Percentiles rank a stretch among this genome's conserved stretches.
These are phyloP conservation scores for Skeletonema potamos DNA, from an alignment of 108 stramenopile genomes.

Conservation along the genomic window DNA sequence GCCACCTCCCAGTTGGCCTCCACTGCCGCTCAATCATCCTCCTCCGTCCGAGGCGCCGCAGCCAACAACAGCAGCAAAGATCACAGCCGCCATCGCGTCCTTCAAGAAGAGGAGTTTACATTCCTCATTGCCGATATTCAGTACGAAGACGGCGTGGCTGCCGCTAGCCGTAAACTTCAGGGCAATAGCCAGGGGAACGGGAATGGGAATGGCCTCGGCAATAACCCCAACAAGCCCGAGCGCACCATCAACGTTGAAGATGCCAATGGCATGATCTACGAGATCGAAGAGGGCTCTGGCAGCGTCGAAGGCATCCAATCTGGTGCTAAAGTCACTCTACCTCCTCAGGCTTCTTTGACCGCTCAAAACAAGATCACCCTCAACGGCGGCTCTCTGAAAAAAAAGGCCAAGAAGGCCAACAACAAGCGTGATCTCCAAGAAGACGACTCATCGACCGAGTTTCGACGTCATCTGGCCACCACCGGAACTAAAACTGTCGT, in stretches of 20 bases:
- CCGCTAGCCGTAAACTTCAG: background rate
- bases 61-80: background rate
- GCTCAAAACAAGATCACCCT: background rate
- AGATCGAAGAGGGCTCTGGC: background rate
- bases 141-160: background rate
- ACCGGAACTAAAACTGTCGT: constrained; percentile 7
- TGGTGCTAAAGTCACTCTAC: background rate
- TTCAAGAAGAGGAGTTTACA: background rate
- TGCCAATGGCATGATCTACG: background rate
- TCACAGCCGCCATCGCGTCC: background rate
- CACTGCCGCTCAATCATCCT: too few relatives aligned
- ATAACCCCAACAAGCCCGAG: background rate
- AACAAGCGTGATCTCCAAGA: background rate
- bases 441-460: background rate
- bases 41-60: background rate
- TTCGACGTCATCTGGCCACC: background rate
- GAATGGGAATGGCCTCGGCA: background rate
- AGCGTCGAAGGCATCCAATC: background rate
- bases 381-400: background rate
- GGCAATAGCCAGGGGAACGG: background rate
- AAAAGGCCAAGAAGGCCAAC: background rate
- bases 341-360: background rate
- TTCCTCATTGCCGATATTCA: constrained; percentile 4
- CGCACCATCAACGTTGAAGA: background rate
- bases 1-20: too few relatives aligned